Percentiles rank a stretch among this genome's conserved stretches.
phyloP scores from a whole-genome alignment of 2,329 filamentous ascomycete genomes.

The Coniella vitis region DNA sequence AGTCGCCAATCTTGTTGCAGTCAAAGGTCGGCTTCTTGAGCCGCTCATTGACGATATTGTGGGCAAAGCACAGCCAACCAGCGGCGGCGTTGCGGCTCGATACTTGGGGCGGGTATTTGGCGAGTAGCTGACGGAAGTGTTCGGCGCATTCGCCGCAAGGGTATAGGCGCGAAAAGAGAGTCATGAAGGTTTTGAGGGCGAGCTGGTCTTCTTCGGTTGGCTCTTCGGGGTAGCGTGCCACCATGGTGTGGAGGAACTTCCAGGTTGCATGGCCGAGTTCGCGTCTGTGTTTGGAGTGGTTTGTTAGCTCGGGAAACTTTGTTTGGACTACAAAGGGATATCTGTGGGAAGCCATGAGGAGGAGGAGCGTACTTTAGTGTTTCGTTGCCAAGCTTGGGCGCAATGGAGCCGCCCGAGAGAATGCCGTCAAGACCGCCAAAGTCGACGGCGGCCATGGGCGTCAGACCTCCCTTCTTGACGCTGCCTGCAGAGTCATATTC shows the following conservation, averaged over 20 bases:
- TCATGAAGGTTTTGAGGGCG: slow-evolving; percentile 58
- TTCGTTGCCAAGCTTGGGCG: slow-evolving; percentile 75
- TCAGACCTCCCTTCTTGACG: slow-evolving; percentile 16
- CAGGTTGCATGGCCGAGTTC: slow-evolving; percentile 63
- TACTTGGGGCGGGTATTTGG: slow-evolving; percentile 59
- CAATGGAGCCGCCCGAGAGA: slow-evolving; percentile 64
- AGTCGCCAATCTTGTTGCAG: slow-evolving; percentile 61
- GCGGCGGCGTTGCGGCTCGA: slow-evolving; percentile 56
- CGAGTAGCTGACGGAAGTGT: slow-evolving; percentile 58
- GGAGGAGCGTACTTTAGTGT: slow-evolving; percentile 57
- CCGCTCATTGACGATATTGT: slow-evolving; percentile 61
- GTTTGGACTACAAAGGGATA: not conserved
- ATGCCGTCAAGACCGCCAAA: slow-evolving; percentile 41
- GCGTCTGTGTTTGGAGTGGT: slow-evolving; percentile 33
- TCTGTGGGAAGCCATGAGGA: not conserved
- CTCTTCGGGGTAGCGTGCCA: slow-evolving; percentile 61
- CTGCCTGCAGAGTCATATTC: slow-evolving; percentile 20
- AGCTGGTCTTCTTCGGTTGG: slow-evolving; percentile 55
- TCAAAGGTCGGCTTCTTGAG: slow-evolving; percentile 57
- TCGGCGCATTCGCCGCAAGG: slow-evolving; percentile 63
- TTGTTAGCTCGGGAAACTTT: no score
- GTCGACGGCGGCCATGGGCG: slow-evolving; percentile 14
- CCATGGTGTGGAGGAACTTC: slow-evolving; percentile 66
- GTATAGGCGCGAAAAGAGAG: slow-evolving; percentile 62
- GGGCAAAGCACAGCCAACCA: slow-evolving; percentile 61